Percentiles rank a stretch among this genome's conserved stretches.
phyloP scores from a whole-genome alignment of 2,329 filamentous ascomycete species.

The Dactylella cylindrospora region DNA sequence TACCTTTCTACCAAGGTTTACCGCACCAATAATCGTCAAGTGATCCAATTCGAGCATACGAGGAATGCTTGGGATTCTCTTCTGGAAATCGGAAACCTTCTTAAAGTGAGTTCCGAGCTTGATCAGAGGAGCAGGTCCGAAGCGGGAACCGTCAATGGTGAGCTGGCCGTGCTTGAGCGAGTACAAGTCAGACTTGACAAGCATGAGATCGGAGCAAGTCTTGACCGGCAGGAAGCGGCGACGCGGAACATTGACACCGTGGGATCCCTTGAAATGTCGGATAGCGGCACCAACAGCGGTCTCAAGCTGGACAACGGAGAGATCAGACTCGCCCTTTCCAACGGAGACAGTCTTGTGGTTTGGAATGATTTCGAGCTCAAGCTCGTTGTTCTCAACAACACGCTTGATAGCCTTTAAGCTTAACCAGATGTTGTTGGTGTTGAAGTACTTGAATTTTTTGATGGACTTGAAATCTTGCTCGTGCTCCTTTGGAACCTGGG shows the following conservation, averaged over 20 bases:
- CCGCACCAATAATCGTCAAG: constrained; percentile 93
- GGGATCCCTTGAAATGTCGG: constrained; percentile 96
- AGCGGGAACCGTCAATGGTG: constrained; percentile 92
- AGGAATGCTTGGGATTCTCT: constrained; percentile 81
- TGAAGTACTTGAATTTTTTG: constrained; percentile 99
- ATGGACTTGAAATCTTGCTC: constrained; percentile 99
- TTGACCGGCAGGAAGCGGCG: constrained; percentile 99
- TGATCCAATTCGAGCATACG: constrained; percentile 92
- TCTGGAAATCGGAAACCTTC: constrained; percentile 97
- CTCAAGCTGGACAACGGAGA: constrained; percentile 97
- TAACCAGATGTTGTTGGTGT: constrained; percentile 99
- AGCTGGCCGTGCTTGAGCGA: constrained; percentile 98
- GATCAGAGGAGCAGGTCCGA: constrained; percentile 94
- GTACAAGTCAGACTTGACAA: constrained; percentile 99
- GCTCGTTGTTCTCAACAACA: constrained; percentile 95
- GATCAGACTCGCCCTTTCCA: constrained; percentile 97
- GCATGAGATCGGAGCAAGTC: constrained; percentile 98
- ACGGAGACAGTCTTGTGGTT: constrained; percentile 98
- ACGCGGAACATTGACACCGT: constrained; percentile 97
- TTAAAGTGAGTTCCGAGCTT: constrained; percentile 99
- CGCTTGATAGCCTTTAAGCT: constrained; percentile 97
- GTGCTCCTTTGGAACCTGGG: constrained; percentile 99
- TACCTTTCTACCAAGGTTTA: constrained; percentile 93
- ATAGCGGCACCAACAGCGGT: constrained; percentile 98
- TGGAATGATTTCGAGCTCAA: constrained; percentile 99